Base-by-base conservation (phyloP, 768 basidiomycete species). In the Hemileccinum impolitum region DNA sequence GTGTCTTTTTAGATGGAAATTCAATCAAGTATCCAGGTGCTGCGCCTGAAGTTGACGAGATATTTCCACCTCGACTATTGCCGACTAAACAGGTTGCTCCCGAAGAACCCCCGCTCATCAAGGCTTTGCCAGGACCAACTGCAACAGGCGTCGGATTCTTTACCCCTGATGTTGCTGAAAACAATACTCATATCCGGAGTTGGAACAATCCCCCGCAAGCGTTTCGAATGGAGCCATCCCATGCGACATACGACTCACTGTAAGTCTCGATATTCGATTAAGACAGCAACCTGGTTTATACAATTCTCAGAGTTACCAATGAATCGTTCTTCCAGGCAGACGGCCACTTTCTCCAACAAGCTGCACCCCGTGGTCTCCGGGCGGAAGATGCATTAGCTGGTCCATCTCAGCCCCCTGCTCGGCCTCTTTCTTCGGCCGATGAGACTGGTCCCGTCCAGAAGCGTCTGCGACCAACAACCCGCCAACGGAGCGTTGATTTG, bases 341-440 rank as follows among this genome's bases (percentile, higher is more conserved):
- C 47, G 72, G 74, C 52, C 83, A 84, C 18, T 78, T 84, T 57
- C 77, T 71, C 43, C 75, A 81, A 65, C 64, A 53, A 63, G 42
- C 51, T 15, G 68, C 68, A 19, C 73, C 75, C 58, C 77, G 77
- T 45, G 56, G 57, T 39, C 59, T 67, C 42, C 73, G 72, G 50
- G 68, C 70, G 39, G 80, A 76, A 53, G 68, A 75, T 44, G 56
- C 60, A 17, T 68, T 69, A 54, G 58, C 60, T 43, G 72, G 70
- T 35, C 62, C 75, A 30, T 70, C 71, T 43, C 81, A 81, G 60
- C 71, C 72, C 43, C 73, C 75, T 59, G 67, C 74, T 36, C 80
- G 88, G 45, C 85, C 88, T 18, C 80, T 90, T 49, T 90, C 88
- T 49, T 90, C 89, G 30, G 83, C 87, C 38, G 89, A 91, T 64